Base-by-base conservation (phyloP, 208 protist species). In the Trypanosoma melophagium region DNA sequence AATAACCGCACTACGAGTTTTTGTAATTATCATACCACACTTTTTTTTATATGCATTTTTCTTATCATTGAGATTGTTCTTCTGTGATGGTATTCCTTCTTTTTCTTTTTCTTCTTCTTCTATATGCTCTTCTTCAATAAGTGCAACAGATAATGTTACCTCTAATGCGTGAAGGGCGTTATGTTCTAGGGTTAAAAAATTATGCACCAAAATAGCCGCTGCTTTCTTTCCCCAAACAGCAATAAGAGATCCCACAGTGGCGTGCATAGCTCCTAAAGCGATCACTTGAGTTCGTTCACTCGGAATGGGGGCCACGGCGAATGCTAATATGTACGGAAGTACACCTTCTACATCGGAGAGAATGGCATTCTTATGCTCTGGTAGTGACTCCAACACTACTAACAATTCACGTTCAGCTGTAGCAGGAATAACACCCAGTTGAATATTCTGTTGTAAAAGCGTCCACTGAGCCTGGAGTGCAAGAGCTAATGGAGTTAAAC, bases 301-400 rank as follows among this genome's bases (percentile, higher is more conserved):
- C n/a, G 86, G 86, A 28, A 87, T 65, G 9, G 86, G 77, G 2
- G 79, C 72, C 16, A 84, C 76, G 10, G 77, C 82, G 40, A 92
- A 82, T n/a, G 86, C 86, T 12, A 92, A 49, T 3, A 92, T 72
- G 42, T 85, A 84, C 57, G 86, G 86, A 38, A 86, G 60, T 35
- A 79, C 76, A 58, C 74, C 61, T 17, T 51, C 73, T 0, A 80
- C 77, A 47, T 90, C 80, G 13, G 66, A 68, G 31, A 90, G 64
- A n/a, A 79, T 76, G 51, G 64, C 64, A 19, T 66, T 70, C 4
- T 60, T 70, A 3, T 69, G 62, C 35, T 62, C 66, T 13, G 73
- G 41, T 25, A 86, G 52, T 0, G 60, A 76, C 21, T 74, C 55
- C 40, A 89, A 60, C 21, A 82, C 59, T 2, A 42, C 59, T 53